Evolutionary conservation across 129 eudicot species (phyloP), one percentile per base, ranked within the genome.

Genomic region (Erigeron canadensis): DNA sequence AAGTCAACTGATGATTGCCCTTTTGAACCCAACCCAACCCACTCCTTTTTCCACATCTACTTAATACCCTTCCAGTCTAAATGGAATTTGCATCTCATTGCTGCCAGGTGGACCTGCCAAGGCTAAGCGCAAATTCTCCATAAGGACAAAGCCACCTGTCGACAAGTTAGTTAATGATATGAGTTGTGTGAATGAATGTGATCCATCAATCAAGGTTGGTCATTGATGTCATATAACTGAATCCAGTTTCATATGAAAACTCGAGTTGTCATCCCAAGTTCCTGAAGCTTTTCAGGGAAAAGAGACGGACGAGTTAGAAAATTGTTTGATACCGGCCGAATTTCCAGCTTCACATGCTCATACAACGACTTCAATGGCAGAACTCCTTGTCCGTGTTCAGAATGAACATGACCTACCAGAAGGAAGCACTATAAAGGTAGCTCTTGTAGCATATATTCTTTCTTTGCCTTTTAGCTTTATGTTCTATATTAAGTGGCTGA

Each of bases 91-190:
- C 62, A 44, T 68, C 43, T 58, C 56, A 59, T 38, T 48, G 10
- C 63, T 65, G 72, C 75, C 83, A 88, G 97, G 89, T 73, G 79
- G 83, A 65, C 73, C 68, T 71, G 80, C 51, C 22, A 91, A 80
- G 82, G 68, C 79, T 54, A 88, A 81, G 79, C 75, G 70, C 57
- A 91, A 71, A 69, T 77, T 79, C 62, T 75, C 81, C 16, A 82
- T 83, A 65, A 70, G 65, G 69, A 72, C 43, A 64, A 81, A 77
- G 42, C 56, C 81, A 37, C 70, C 53, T 19, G 81, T 71, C 22
- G 45, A 79, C 73, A 72, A 66, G 70, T 18, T 18, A 10, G 53
- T 70, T 39, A 46, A 18, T 73, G 83, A 61, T 70, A 73, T 66
- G 28, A 51, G 59, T 34, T 51, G 59, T 71, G 67, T 46, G 42